Conservation (phyloP, 345 rosid genomes). For the Brassica incana region DNA sequence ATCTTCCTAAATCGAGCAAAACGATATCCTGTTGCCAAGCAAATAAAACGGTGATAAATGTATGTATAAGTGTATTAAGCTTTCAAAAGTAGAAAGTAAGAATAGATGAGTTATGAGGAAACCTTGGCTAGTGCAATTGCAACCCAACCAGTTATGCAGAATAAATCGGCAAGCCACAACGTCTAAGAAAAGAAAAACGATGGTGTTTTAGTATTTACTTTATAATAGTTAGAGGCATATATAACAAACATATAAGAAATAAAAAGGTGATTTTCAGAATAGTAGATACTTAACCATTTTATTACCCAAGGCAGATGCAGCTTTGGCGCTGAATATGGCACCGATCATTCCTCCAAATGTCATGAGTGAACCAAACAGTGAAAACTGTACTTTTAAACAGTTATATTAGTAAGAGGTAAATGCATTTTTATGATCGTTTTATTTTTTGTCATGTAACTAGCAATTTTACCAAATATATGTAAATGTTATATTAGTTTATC, state of each 20-base stretch:
- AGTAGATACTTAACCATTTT: constrained; percentile 36
- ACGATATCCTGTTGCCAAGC: constrained; percentile 20
- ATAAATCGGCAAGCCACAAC: constrained; percentile 42
- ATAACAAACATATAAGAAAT: not conserved
- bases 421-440: too few species aligned
- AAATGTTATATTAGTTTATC: too few species aligned
- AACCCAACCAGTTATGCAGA: constrained; percentile 50
- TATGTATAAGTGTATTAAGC: not conserved
- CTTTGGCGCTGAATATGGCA: constrained; percentile 48
- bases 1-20: constrained; percentile 48
- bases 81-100: not conserved
- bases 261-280: not conserved
- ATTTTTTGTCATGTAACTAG: too few species aligned
- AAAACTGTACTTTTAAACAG: constrained; percentile 39
- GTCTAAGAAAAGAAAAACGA: constrained; percentile 33
- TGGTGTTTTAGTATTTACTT: not conserved
- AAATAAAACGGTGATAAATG: not conserved
- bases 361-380: constrained; percentile 57
- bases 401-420: not conserved
- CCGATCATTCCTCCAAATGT: constrained; percentile 65
- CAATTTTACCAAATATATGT: too few species aligned
- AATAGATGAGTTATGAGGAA: not conserved
- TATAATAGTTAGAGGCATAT: not conserved
- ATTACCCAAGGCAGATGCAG: constrained; percentile 49
- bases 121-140: constrained; percentile 50